Evolutionary conservation across 208 protist species (phyloP).

Genomic region (Leishmania tarentolae): DNA sequence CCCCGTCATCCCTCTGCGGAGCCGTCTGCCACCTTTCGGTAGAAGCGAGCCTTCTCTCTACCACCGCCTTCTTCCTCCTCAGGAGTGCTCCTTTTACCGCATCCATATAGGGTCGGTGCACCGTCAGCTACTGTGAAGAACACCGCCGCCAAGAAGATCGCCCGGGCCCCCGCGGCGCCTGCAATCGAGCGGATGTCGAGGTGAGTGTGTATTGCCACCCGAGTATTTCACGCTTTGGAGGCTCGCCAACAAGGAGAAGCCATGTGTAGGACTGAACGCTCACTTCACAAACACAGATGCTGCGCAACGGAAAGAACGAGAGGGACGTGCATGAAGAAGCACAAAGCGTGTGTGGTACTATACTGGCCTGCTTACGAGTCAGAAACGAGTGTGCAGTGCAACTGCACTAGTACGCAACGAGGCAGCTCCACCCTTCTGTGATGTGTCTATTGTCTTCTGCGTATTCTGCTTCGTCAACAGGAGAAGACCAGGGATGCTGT

Average conservation of each 20-base stretch:
- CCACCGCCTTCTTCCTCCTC: neutral
- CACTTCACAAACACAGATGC: neutral
- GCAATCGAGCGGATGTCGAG: slow-evolving; percentile 20
- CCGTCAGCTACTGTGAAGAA: slow-evolving; percentile 25
- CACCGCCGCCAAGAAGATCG: slow-evolving; percentile 26
- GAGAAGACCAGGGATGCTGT: neutral
- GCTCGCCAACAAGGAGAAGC: neutral
- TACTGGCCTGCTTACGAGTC: neutral
- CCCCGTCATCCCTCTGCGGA: neutral
- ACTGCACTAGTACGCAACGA: neutral
- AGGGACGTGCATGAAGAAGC: slow-evolving; percentile 23
- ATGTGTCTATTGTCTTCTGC: neutral
- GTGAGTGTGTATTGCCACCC: neutral
- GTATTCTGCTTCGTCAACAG: neutral
- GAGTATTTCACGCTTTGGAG: neutral
- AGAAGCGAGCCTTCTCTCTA: neutral
- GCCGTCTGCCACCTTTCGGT: neutral
- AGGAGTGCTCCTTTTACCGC: neutral
- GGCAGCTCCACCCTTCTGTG: neutral
- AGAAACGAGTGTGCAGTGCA: neutral
- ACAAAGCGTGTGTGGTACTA: neutral
- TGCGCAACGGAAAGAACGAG: neutral
- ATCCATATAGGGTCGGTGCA: slow-evolving; percentile 8
- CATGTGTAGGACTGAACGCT: neutral
- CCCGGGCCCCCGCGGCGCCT: slow-evolving; percentile 19